Evolutionary conservation across 805 yeast genomes (phyloP).

Genomic region (Nadsonia fulvescens): DNA sequence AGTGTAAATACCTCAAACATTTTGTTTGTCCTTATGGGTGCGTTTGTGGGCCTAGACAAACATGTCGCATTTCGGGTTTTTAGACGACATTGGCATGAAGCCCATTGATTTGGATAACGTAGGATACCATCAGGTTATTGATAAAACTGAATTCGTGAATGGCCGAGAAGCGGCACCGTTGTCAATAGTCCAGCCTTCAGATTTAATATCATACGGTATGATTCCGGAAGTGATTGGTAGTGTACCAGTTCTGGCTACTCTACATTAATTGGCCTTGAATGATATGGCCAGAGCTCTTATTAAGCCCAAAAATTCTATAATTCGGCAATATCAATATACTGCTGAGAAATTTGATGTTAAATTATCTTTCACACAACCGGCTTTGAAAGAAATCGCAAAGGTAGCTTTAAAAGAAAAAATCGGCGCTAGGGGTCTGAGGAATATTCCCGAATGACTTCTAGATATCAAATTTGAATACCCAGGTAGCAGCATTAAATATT

Average conservation of each 20-base stretch:
- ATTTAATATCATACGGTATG: slow-evolving; percentile 32
- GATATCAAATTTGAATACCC: slow-evolving; percentile 42
- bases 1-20: slow-evolving; percentile 36
- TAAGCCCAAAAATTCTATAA: slow-evolving; percentile 37
- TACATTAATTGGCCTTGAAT: slow-evolving; percentile 26
- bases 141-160: slow-evolving; percentile 21
- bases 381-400: slow-evolving; percentile 29
- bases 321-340: slow-evolving; percentile 35
- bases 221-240: slow-evolving; percentile 46
- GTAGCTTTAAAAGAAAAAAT: slow-evolving; percentile 34
- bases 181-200: slow-evolving; percentile 30
- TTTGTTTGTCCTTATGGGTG: slow-evolving; percentile 41
- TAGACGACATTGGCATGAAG: slow-evolving; percentile 1
- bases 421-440: slow-evolving; percentile 43
- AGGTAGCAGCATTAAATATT: slow-evolving; percentile 34
- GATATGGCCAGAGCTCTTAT: slow-evolving; percentile 32
- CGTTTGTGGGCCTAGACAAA: slow-evolving; percentile 37
- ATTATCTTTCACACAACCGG: slow-evolving; percentile 30
- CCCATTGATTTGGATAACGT: slow-evolving; percentile 7
- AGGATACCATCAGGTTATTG: slow-evolving; percentile 12
- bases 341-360: slow-evolving; percentile 35
- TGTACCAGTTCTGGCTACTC: slow-evolving; percentile 34
- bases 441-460: slow-evolving; percentile 33
- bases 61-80: not conserved
- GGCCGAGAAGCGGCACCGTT: slow-evolving; percentile 26